A percentile compares a stretch with the other conserved stretches of the same genome.
phyloP scores from a whole-genome alignment of 352 stramenopile genomes.

The Peronospora destructor region DNA sequence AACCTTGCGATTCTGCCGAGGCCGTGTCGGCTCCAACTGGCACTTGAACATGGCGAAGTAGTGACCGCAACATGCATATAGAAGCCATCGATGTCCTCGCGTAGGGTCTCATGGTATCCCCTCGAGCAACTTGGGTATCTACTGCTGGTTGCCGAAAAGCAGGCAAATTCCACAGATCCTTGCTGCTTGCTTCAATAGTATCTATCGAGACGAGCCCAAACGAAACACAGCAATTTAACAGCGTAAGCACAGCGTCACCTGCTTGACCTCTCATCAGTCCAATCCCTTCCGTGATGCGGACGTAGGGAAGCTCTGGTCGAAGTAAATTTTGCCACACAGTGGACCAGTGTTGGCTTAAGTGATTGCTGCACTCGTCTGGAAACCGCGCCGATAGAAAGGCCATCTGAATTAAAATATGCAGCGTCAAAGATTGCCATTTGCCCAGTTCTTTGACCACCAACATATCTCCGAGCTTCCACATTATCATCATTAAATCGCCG shows the following conservation, averaged over 20 bases:
- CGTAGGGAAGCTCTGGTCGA: conserved; percentile 48
- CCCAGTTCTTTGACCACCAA: conserved; percentile 44
- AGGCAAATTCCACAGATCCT: conserved; percentile 39
- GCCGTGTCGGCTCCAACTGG: conserved; percentile 3
- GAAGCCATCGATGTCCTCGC: conserved; percentile 33
- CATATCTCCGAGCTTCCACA: conserved; percentile 38
- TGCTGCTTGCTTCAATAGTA: conserved; percentile 27
- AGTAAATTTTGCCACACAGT: conserved; percentile 43
- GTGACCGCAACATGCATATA: conserved; percentile 23
- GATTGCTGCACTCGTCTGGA: conserved; percentile 25
- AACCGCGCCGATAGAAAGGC: conserved; percentile 32
- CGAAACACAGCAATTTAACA: conserved; percentile 43
- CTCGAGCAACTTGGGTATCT: conserved; percentile 18
- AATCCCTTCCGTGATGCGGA: conserved; percentile 38
- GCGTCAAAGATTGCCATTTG: conserved; percentile 40
- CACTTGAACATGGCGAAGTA: conserved; percentile 29
- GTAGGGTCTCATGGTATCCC: conserved; percentile 23
- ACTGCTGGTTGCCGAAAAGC: conserved; percentile 31
- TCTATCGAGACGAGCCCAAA: conserved; percentile 35
- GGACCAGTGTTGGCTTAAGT: conserved; percentile 41
- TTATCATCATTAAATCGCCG: conserved; percentile 50
- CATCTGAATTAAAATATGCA: conserved; percentile 48
- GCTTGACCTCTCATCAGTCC: conserved; percentile 34
- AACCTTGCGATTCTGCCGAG: conserved; percentile 4
- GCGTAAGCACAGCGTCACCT: conserved; percentile 42